phyloP scores from a whole-genome alignment of 2,329 filamentous ascomycete genomes.

The Catunica adiposa region DNA sequence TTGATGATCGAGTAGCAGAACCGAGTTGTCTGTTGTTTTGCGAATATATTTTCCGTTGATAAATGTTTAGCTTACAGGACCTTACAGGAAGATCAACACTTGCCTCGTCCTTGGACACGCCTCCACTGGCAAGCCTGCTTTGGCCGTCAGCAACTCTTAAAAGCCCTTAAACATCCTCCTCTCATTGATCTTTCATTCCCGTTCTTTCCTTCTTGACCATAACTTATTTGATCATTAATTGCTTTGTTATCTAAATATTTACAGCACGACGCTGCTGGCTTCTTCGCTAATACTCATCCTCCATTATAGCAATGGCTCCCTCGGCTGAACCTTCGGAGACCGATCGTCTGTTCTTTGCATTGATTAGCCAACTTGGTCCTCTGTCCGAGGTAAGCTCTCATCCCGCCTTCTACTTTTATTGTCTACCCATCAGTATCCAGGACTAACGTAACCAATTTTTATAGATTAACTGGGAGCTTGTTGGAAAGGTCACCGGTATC shows the following conservation, averaged over 20 bases:
- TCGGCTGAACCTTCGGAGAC: not conserved
- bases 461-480: slow-evolving; percentile 1
- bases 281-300: no score
- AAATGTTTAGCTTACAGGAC: no score
- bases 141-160: not conserved
- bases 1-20: no score
- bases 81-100: no score
- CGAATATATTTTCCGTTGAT: no score
- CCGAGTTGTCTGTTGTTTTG: no score
- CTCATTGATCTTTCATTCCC: not conserved
- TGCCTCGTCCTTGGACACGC: no score
- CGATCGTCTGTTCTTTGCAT: not conserved
- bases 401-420: not conserved
- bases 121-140: no score
- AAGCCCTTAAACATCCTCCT: not conserved
- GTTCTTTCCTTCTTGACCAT: not conserved
- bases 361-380: not conserved
- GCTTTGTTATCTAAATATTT: not conserved
- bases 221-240: not conserved
- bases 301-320: not conserved
- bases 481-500: not conserved
- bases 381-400: not conserved
- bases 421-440: not conserved
- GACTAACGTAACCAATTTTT: not conserved
- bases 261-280: no score